A percentile compares a stretch with the other conserved stretches of the same genome.
phyloP scores from a whole-genome alignment of 441 rosid genomes.

The Biscutella laevigata region DNA sequence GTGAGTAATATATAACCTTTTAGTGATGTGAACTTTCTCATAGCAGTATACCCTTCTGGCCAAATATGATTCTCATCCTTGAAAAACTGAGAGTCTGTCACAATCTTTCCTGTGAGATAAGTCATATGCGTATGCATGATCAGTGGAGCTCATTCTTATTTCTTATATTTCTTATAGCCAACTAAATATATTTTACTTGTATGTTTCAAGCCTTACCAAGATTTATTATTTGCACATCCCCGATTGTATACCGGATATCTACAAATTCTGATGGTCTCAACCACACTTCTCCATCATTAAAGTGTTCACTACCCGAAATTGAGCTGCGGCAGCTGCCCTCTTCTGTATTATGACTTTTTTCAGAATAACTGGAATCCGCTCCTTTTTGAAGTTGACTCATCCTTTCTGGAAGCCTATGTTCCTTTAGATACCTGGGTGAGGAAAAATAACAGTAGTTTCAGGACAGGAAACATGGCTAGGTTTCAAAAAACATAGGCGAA shows the following conservation, averaged over 20 bases:
- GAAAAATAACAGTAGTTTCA: slow-evolving; percentile 16
- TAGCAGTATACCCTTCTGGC: slow-evolving; percentile 93
- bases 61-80: slow-evolving; percentile 65
- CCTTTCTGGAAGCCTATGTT: slow-evolving; percentile 78
- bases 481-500: not conserved
- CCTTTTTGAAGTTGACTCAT: slow-evolving; percentile 61
- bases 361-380: slow-evolving; percentile 32
- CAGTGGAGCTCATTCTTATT: not conserved
- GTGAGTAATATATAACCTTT: slow-evolving; percentile 36
- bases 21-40: slow-evolving; percentile 64
- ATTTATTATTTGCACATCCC: slow-evolving; percentile 69
- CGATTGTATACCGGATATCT: slow-evolving; percentile 49
- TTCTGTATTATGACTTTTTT: slow-evolving; percentile 44
- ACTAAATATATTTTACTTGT: slow-evolving; percentile 2
- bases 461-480: slow-evolving; percentile 1
- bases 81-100: slow-evolving; percentile 69
- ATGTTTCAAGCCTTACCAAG: slow-evolving; percentile 44
- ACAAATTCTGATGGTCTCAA: slow-evolving; percentile 38
- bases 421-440: slow-evolving; percentile 65
- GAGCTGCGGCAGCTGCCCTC: slow-evolving; percentile 57
- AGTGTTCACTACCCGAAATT: slow-evolving; percentile 45
- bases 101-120: slow-evolving; percentile 64
- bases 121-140: slow-evolving; percentile 12
- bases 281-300: slow-evolving; percentile 40
- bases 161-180: no score